Conservation (phyloP, 768 basidiomycete species). For the Chalciporus piperatus region DNA sequence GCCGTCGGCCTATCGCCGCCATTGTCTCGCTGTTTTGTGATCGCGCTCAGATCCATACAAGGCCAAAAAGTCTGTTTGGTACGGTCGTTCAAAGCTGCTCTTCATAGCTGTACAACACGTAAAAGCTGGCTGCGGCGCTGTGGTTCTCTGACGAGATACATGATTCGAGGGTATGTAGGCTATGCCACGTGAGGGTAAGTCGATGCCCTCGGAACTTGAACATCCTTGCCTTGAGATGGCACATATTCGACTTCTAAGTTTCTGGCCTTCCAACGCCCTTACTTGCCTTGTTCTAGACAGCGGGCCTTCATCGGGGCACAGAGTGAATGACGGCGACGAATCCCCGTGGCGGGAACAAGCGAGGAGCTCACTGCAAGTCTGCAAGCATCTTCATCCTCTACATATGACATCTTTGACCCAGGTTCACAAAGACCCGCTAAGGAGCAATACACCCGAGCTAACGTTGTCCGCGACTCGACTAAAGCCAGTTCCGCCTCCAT, state of each 20-base stretch:
- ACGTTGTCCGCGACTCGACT: background rate
- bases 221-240: constrained; percentile 8
- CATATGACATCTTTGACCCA: background rate
- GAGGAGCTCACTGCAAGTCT: constrained; percentile 5
- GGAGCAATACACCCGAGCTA: background rate
- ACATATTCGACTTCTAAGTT: constrained; percentile 14
- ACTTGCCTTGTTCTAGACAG: constrained; percentile 13
- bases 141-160: constrained; percentile 15
- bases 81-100: constrained; percentile 1
- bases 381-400: background rate
- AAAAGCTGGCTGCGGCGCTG: constrained; percentile 29
- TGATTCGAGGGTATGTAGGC: constrained; percentile 30
- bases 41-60: constrained; percentile 11
- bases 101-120: constrained; percentile 19
- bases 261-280: constrained; percentile 12
- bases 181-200: constrained; percentile 22
- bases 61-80: constrained; percentile 7
- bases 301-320: constrained; percentile 22
- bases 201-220: constrained; percentile 32
- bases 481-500: background rate
- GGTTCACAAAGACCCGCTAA: background rate
- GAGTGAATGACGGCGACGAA: constrained; percentile 18
- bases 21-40: constrained; percentile 15
- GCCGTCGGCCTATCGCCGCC: constrained; percentile 27
- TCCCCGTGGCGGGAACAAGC: constrained; percentile 21